These are phyloP conservation scores for Pezicula carpinea DNA, from an alignment of 2,329 filamentous ascomycete species.

Conservation along the genomic window DNA sequence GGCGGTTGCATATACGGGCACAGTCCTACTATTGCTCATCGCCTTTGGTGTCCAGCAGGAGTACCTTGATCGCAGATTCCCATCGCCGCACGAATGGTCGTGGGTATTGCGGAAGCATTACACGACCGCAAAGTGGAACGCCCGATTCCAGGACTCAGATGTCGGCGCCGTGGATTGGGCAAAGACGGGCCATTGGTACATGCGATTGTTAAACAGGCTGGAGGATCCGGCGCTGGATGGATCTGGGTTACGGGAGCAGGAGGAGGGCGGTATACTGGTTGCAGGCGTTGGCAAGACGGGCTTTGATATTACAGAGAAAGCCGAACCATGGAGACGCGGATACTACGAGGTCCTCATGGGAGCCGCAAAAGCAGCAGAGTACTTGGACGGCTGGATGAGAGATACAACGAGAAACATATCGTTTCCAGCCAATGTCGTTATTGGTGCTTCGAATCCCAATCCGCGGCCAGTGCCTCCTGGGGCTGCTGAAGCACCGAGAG, in stretches of 20 bases:
- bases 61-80: conserved; percentile 67
- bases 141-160: conserved; percentile 14
- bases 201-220: conserved; percentile 57
- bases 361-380: conserved; percentile 70
- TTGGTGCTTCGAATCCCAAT: conserved; percentile 78
- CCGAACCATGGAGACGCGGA: conserved; percentile 78
- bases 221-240: conserved; percentile 69
- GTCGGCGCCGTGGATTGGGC: conserved; percentile 54
- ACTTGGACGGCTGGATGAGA: conserved; percentile 72
- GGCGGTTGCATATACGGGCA: conserved; percentile 58
- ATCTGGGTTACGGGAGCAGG: conserved; percentile 49
- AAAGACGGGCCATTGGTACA: conserved; percentile 55
- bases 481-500: conserved; percentile 57
- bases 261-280: conserved; percentile 48
- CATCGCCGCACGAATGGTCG: conserved; percentile 79
- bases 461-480: conserved; percentile 68
- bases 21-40: conserved; percentile 55
- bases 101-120: conserved; percentile 65
- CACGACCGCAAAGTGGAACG: conserved; percentile 43
- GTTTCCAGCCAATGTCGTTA: conserved; percentile 68
- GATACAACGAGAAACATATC: conserved; percentile 62
- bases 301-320: conserved; percentile 47
- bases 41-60: conserved; percentile 69
- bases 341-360: conserved; percentile 82
- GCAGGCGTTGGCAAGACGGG: conserved; percentile 46